These are phyloP conservation scores for Golubevia sp. DNA, from an alignment of 1,284 basidiomycete species.

Conservation along the genomic window DNA sequence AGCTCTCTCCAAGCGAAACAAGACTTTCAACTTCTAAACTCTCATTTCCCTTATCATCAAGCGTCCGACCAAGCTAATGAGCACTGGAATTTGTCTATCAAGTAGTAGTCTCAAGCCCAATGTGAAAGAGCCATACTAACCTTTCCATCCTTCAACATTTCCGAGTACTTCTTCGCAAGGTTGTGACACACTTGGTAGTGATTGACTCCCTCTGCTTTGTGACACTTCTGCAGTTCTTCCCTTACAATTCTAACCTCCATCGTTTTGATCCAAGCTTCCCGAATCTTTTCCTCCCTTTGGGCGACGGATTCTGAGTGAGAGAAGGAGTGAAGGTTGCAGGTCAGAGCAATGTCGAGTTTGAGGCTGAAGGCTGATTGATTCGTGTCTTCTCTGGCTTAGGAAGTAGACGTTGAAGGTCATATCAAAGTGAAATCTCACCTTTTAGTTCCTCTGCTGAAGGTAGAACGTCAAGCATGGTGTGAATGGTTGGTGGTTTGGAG, in stretches of 20 bases:
- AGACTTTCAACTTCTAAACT: too few relatives aligned
- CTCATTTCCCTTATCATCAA: too few relatives aligned
- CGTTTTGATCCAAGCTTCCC: constrained; percentile 89
- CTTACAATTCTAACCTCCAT: constrained; percentile 92
- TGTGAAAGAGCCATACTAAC: too few relatives aligned
- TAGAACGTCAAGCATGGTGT: not conserved
- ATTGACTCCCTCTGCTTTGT: constrained; percentile 80
- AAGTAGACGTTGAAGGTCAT: constrained; percentile 11
- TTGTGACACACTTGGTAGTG: constrained; percentile 75
- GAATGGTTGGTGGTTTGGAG: too few relatives aligned
- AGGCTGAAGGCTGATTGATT: not conserved
- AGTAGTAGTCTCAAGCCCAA: not conserved
- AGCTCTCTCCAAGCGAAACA: too few relatives aligned
- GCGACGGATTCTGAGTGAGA: constrained; percentile 63
- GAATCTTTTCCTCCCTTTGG: constrained; percentile 77
- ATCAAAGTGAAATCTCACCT: constrained; percentile 12
- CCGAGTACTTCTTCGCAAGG: constrained; percentile 80
- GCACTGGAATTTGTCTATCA: not conserved
- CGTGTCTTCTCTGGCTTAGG: constrained; percentile 5
- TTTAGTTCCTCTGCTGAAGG: constrained; percentile 9
- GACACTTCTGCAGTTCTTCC: constrained; percentile 89
- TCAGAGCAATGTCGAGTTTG: not conserved
- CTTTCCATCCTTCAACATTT: constrained; percentile 81
- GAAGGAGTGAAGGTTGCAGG: too few relatives aligned
- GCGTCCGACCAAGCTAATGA: too few relatives aligned